Evolutionary conservation across 192 early-diverging fungal genomes (phyloP), one percentile per base, ranked within the genome.

Genomic region (Cladochytrium replicatum): DNA sequence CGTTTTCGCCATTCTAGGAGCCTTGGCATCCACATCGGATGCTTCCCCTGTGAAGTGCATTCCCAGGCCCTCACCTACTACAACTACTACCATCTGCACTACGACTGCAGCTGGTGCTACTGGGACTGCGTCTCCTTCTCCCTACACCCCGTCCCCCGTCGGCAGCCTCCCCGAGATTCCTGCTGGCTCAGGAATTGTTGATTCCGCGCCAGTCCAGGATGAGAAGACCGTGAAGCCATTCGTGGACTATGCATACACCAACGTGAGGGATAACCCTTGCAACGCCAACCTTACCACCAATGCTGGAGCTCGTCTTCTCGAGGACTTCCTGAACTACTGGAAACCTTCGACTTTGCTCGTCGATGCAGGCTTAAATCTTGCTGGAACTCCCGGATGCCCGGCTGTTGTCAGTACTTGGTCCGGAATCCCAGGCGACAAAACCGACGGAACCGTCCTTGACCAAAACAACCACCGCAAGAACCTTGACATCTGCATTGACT

Each of bases 261-360:
- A 57, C 6, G 19, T 29, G n/a, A 53, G 54, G 22, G 50, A 58
- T 19, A 31, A 57, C 34, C 26, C 55, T 0, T 57, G 55, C 55
- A 30, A 41, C 55, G 55, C 41, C 54, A 57, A 31, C 32, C 15
- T 58, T 2, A 8, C 25, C 54, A 57, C 55, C 55, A 57, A 57
- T 28, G 55, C 54, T 21, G 55, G 55, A 11, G 55, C 57, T 9
- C 51, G 55, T 2, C n/a, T 57, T 9, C 27, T 57, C 29, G 15
- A 11, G 11, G 6, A 2, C 7, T 59, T 56, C 53, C 31, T 57
- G 11, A 41, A 58, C 26, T 44, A 57, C 32, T 58, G 56, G 56
- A n/a, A 54, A 42, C 56, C 56, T 6, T 19, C 32, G 15, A 24
- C 56, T 8, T 3, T 42, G 1, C 23, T 59, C 22, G 56, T 58